Base-by-base conservation (phyloP, 2,329 filamentous ascomycete species). In the Calonectria honghensis region DNA sequence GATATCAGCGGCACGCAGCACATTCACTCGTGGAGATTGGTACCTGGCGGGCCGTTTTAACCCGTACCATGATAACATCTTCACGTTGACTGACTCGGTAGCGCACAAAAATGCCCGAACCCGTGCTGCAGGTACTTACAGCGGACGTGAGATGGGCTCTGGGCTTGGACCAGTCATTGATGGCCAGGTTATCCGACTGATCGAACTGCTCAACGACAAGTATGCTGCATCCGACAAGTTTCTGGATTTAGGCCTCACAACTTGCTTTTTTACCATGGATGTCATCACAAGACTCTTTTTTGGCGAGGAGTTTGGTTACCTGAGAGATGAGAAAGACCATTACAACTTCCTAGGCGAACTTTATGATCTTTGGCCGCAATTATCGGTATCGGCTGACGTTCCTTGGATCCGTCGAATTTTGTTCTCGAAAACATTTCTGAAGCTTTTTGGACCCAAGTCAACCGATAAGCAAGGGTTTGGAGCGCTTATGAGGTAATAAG, bases 281-380 rank as follows among this genome's bases (percentile, higher is more conserved):
- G 29, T 32, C 29, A 35, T 54, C 18, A 54, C 51, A n/a, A 16
- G 27, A 13, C 51, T 54, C 2, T 29, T 31, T 20, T 54, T 54
- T 16, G 51, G 51, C 4, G 16, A 54, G 27, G 29, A 54, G 29
- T 54, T 35, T 35, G 51, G 29, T 4, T 54, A 54, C 29, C 20
- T 35, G 51, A 54, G 20, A 20, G 29, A 54, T 35, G 51, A 54
- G 29, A 54, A 54, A 20, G 51, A 54, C 14, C 51, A 54, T n/a
- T 54, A 35, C 29, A 18, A 54, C 29, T 54, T 54, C 20, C 51
- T 54, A 16, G 29, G 29, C 16, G 51, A 54, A 6, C 18, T 54
- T 3, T 29, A 54, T 32, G 16, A 54, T n/a, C 16, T 35, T n/a
- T 54, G 51, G 51, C 51, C 51, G 27, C 51, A 54, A 32, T 54